Base-by-base conservation (phyloP, 139 green algal species). In the Klebsormidium nitens region DNA sequence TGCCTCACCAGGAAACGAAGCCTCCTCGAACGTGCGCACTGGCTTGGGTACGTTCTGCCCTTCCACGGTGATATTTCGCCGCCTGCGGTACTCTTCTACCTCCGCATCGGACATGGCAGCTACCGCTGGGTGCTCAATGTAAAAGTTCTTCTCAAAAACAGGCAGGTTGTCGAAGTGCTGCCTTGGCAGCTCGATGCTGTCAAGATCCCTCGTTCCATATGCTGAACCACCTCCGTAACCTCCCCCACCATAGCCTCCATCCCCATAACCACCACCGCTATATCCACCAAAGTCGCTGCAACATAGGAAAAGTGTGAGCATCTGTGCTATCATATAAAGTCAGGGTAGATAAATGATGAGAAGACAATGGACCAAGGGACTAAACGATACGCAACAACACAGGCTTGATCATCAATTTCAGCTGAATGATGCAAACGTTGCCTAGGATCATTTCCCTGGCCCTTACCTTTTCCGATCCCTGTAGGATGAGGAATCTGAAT, bases 71-170 rank as follows among this genome's bases (percentile, higher is more conserved):
- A 92, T 93, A 58, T 85, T 57, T 5, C 71, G 67, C 55, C 59
- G 34, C 8, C 71, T 31, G 8, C 91, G 78, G 77, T 94, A 97
- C 11, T 42, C 55, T n/a, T 78, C 83, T 0, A 96, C 69, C 38
- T 96, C 84, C 0, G 68, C 81, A 0, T 87, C 69, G 35, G 69
- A 82, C 6, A 92, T 77, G 0, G 75, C 78, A 1, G 79, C 87
- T 8, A 97, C 91, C 23, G 74, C 79, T 0, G 86, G 86, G 70
- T 96, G 90, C 81, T 97, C 90, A 40, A 88, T 64, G 60, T 95
- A 95, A 39, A 95, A 95, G 76, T 94, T 95, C 79, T 96, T 96
- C 75, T 96, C 89, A 66, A 96, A 96, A 36, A 70, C 69, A 14
- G 86, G 77, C 23, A 95, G 69, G 70, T 91, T 90, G 58, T 59